Evolutionary conservation across 495 filamentous ascomycete species (phyloP), one percentile per base, ranked within the genome.

Genomic region (Aspergillus conjunctus): DNA sequence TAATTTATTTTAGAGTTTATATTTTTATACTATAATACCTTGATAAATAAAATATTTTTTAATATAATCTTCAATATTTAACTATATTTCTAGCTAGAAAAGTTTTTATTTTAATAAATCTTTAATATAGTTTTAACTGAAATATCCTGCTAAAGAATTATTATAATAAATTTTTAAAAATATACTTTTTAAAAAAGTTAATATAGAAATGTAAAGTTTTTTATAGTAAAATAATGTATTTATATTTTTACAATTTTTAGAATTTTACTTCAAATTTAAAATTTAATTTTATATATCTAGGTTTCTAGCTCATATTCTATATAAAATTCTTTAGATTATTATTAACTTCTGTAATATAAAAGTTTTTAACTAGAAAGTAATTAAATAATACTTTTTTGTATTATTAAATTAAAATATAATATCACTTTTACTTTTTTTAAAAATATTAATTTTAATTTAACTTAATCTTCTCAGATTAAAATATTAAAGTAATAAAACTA

Each of bases 361-460:
- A n/a, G n/a, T n/a, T n/a, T n/a, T n/a, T n/a, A n/a, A n/a, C n/a
- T n/a, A n/a, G n/a, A n/a, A n/a, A n/a, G n/a, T n/a, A n/a, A n/a
- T n/a, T n/a, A n/a, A n/a, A n/a, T n/a, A n/a, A n/a, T n/a, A n/a
- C n/a, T n/a, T n/a, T 17, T 9, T 33, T 52, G 6, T 33, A 52
- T 33, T 33, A 15, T 51, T 51, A 51, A 51, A 52, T 53, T 53
- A 53, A 6, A 34, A 7, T 53, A 53, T 53, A 33, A 53, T 30
- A 53, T 26, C 30, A 5, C 12, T 34, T 7, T 5, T 53, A 17
- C 22, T n/a, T 53, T 17, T 15, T 51, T 51, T 37, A 37, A 37
- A 37, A 37, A 37, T 37, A 37, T 37, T 12, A 7, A 37, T 37
- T 12, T 37, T 37, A 37, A 37, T 37, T 37, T 37, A 37, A 37